Evolutionary conservation across 148 eudicot species (phyloP), one percentile per base, ranked within the genome.

Genomic region (Chenopodium quinoa): DNA sequence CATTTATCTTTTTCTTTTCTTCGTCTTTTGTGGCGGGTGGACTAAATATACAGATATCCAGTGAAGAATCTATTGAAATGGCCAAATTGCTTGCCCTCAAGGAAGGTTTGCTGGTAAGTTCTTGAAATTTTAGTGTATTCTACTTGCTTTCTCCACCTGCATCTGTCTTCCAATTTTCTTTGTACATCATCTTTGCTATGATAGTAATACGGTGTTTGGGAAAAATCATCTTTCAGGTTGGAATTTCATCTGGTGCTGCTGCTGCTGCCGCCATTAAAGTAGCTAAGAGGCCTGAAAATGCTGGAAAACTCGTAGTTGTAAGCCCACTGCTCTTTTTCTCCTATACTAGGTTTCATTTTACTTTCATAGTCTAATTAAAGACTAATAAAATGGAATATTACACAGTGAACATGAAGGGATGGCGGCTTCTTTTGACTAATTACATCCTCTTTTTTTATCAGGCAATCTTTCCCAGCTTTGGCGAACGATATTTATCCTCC

Each of bases 191-290:
- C 14, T 4, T 46, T 56, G 4, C 19, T 27, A 37, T 40, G 64
- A 9, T 65, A 8, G 4, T 22, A 32, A 46, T 14, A 71, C 22
- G 31, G 5, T 12, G n/a, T 3, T n/a, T 17, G 12, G 20, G 62
- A 4, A 76, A 27, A 25, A 66, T 19, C 31, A 27, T 29, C 12
- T 74, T 75, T 75, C 86, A 95, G 99, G 92, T 88, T 76, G 99
- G 99, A 25, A 93, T 96, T 74, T 96, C 99, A 65, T 93, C 99
- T 54, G 99, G 99, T 73, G 95, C 94, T 54, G 97, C 99, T 12
- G 97, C 98, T 2, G 93, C 91, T 4, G 98, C 99, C 22, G 99
- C 97, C 66, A 89, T 96, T 37, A 84, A 83, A 84, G 79, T 96
- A 78, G 99, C 97, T n/a, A 89, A 90, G 88, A 90, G 86, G 86